Base-by-base conservation (phyloP, 441 rosid species). In the Syzygium syzygioides region DNA sequence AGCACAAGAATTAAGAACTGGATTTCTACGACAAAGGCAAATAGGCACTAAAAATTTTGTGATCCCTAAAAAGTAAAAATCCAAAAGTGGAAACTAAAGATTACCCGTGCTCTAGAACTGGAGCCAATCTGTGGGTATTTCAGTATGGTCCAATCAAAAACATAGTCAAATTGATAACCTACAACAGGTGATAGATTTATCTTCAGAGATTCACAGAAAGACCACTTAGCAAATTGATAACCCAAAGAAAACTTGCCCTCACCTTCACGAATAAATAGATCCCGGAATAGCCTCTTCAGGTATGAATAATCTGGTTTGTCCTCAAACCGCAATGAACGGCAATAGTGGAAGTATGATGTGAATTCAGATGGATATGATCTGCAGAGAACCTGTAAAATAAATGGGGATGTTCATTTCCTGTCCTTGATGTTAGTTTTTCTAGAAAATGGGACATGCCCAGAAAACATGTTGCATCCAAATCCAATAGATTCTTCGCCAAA, bases 261-360 rank as follows among this genome's bases (percentile, higher is more conserved):
- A 98, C 99, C 97, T 96, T 98, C 99, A 88, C 99, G 95, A 90
- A 97, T 97, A 91, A 97, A 98, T 84, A 98, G 94, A 90, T 98
- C 99, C 68, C 99, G 95, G 91, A 98, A 98, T 89, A 98, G 98
- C 92, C 97, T 97, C 94, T 97, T 96, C 93, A 98, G 91, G 93
- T 96, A 97, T 79, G 99, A 95, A 91, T 98, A 97, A 88, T 98
- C 99, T n/a, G 99, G 99, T 90, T 96, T 97, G 91, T 97, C 99
- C 92, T 98, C 99, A 91, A 98, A 98, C 89, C 96, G 95, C 93
- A 98, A 90, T 50, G 99, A 94, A 56, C 99, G 98, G 88, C 98
- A 97, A 87, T 96, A 98, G 87, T 94, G 99, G 89, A 97, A 98
- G 93, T 98, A 98, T 86, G 99, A 95, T 86, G 94, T 94, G 91